Percentiles rank a stretch among this genome's conserved stretches.
These are phyloP conservation scores for Cornus controversa DNA, from an alignment of 148 eudicot genomes.

Conservation along the genomic window DNA sequence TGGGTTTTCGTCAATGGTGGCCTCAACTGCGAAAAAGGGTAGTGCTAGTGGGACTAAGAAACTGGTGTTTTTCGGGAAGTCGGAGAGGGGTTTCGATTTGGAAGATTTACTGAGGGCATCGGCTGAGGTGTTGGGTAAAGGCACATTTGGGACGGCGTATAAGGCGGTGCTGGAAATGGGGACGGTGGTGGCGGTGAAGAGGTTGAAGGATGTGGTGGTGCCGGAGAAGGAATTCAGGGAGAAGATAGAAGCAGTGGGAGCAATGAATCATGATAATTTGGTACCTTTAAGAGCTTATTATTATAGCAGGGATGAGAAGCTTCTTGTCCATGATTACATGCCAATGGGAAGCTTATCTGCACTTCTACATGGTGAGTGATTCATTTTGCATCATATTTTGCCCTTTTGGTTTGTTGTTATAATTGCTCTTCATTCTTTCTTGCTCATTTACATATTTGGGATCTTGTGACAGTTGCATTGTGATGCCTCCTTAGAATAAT, in stretches of 20 bases:
- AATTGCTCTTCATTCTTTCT: neutral
- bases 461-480: too few relatives aligned
- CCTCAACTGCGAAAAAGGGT: constrained; percentile 14
- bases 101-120: constrained; percentile 87
- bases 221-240: constrained; percentile 64
- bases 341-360: constrained; percentile 97
- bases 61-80: constrained; percentile 55
- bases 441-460: neutral
- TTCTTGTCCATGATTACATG: constrained; percentile 85
- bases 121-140: constrained; percentile 96
- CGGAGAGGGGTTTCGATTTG: constrained; percentile 53
- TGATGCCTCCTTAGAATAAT: too few relatives aligned
- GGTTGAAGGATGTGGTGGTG: constrained; percentile 72
- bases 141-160: constrained; percentile 88
- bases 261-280: constrained; percentile 73
- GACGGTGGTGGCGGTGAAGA: constrained; percentile 66
- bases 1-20: constrained; percentile 13
- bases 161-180: constrained; percentile 76
- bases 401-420: neutral
- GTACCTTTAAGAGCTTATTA: constrained; percentile 75
- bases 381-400: neutral
- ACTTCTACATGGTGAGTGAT: constrained; percentile 70
- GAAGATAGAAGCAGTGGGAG: constrained; percentile 73
- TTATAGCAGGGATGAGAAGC: constrained; percentile 71
- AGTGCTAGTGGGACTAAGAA: constrained; percentile 38